phyloP scores from a whole-genome alignment of 345 rosid species.

The Heritiera fomes region DNA sequence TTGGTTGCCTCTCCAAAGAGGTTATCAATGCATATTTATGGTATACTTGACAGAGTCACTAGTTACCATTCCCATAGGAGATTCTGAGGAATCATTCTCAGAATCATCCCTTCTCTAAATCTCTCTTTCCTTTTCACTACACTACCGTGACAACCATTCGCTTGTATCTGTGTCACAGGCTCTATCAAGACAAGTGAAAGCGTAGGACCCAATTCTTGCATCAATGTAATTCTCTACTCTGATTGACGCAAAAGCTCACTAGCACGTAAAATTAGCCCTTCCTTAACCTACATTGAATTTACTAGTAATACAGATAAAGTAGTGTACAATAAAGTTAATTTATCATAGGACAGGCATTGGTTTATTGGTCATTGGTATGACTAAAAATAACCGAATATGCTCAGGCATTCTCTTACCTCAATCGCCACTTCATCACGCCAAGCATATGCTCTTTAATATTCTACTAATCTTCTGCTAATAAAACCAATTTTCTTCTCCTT shows the following conservation, averaged over 20 bases:
- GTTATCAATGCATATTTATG: not conserved
- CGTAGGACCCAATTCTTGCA: not conserved
- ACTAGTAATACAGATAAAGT: not conserved
- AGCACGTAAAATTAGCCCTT: not conserved
- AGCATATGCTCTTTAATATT: slow-evolving; percentile 67
- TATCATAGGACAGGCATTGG: not conserved
- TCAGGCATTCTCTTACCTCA: slow-evolving; percentile 35
- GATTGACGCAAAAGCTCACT: not conserved
- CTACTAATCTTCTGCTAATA: slow-evolving; percentile 28
- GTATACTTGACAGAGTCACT: not conserved
- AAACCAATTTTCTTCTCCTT: not conserved
- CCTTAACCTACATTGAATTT: not conserved
- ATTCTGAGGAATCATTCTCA: slow-evolving; percentile 12
- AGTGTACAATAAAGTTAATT: no score
- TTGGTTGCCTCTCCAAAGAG: no score
- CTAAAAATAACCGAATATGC: slow-evolving; percentile 56
- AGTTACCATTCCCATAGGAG: not conserved
- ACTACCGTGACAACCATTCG: not conserved
- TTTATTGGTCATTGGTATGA: not conserved
- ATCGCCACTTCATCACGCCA: slow-evolving; percentile 59
- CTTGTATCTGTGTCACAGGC: not conserved
- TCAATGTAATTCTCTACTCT: not conserved
- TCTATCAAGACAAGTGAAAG: not conserved
- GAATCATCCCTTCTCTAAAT: slow-evolving; percentile 10
- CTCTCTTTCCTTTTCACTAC: not conserved